Evolutionary conservation across 1,139 yeast genomes (phyloP).

Genomic region (Hyphopichia pseudoburtonii): DNA sequence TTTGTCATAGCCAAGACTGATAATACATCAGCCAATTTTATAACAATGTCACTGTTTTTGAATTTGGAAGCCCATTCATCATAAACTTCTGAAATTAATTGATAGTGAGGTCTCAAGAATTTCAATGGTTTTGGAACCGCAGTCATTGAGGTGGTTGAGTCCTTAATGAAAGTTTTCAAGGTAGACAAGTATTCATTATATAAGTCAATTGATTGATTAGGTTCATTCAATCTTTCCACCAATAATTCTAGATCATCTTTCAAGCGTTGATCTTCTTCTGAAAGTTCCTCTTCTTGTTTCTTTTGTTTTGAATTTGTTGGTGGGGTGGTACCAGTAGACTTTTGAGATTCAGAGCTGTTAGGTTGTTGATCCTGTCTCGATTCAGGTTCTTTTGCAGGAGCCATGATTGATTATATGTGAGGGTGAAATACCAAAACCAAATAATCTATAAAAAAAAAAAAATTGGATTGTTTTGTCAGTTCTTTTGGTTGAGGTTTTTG

Average conservation of each 20-base stretch:
- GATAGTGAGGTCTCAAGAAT: constrained; percentile 87
- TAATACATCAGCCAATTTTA: constrained; percentile 69
- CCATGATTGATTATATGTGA: no score
- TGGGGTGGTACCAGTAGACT: background rate
- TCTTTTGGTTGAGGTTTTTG: no score
- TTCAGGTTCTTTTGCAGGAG: constrained; percentile 16
- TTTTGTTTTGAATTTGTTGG: constrained; percentile 10
- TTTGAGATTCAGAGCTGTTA: constrained; percentile 1
- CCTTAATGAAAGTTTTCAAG: constrained; percentile 77
- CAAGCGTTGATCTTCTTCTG: constrained; percentile 90
- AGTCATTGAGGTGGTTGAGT: constrained; percentile 97
- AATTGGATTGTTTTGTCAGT: no score
- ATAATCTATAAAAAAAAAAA: no score
- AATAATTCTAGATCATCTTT: constrained; percentile 85
- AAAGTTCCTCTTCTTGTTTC: constrained; percentile 71
- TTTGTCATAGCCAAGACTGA: constrained; percentile 96
- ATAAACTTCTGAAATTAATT: constrained; percentile 61
- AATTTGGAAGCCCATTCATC: constrained; percentile 59
- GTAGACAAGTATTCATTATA: constrained; percentile 62
- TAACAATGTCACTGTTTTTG: constrained; percentile 17
- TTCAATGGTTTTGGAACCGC: constrained; percentile 99
- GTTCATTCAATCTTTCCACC: constrained; percentile 68
- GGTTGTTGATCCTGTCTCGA: constrained; percentile 11
- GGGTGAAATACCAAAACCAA: no score
- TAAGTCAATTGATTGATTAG: constrained; percentile 42